These are phyloP conservation scores for Pleurotus cornucopiae DNA, from an alignment of 768 basidiomycete genomes.

Conservation along the genomic window DNA sequence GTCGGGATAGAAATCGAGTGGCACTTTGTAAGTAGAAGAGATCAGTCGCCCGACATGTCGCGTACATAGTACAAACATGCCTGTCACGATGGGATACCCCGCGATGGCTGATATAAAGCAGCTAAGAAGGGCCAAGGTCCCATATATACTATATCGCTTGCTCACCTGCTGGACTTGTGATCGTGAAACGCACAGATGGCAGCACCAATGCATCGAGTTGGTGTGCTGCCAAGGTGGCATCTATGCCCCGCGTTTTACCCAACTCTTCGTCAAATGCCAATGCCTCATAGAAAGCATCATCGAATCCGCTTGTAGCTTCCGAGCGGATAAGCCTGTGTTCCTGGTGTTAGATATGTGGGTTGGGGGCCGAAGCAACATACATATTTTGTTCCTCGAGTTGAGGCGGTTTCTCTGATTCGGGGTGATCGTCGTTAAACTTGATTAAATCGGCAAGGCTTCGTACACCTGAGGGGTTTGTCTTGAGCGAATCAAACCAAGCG, in stretches of 20 bases:
- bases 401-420: constrained; percentile 40
- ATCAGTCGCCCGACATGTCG: background rate
- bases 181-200: constrained; percentile 36
- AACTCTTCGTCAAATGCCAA: constrained; percentile 41
- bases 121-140: background rate
- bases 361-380: constrained; percentile 22
- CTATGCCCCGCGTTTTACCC: constrained; percentile 50
- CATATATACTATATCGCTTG: constrained; percentile 11
- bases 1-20: constrained; percentile 55
- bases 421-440: constrained; percentile 48
- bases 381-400: constrained; percentile 30
- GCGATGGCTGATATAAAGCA: constrained; percentile 40
- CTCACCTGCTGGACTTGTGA: constrained; percentile 31
- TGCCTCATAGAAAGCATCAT: constrained; percentile 39
- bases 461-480: constrained; percentile 53
- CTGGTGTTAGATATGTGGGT: background rate
- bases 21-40: constrained; percentile 31
- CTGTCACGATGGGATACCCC: constrained; percentile 65
- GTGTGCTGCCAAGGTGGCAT: constrained; percentile 41
- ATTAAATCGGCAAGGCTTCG: constrained; percentile 54
- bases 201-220: constrained; percentile 50
- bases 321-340: constrained; percentile 29
- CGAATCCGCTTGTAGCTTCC: constrained; percentile 35
- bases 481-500: constrained; percentile 19
- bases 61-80: constrained; percentile 23